Base-by-base conservation (phyloP, 768 basidiomycete species). In the Hysterangium stoloniferum region DNA sequence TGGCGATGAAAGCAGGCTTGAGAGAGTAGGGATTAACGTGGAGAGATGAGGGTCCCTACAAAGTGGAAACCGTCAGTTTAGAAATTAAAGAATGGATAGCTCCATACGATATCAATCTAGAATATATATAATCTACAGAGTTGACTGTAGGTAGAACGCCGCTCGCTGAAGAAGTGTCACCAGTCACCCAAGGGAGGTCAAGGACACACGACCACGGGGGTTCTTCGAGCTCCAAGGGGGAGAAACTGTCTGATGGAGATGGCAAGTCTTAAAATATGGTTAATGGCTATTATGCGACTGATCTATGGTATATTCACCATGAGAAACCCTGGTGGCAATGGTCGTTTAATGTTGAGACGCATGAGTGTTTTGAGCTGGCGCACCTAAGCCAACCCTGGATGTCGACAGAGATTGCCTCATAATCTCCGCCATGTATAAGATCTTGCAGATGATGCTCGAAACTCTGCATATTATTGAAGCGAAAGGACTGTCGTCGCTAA, bases 1-100 rank as follows among this genome's bases (percentile, higher is more conserved):
- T 7, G 27, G 19, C 3, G 56, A 57, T 19, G 53, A 40, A 15
- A 57, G 53, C 34, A 57, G 27, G 15, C 22, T 25, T 8, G 20
- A 27, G n/a, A 54, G 19, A 17, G 9, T 22, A n/a, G 53, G 48
- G 5, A 54, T n/a, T 15, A 54, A 20, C 11, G 53, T 28, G 13
- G 36, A 42, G 17, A 40, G 13, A 19, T 29, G 35, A 17, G 48
- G 48, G 22, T 50, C 29, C 12, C 48, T 50, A 2, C 37, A 27
- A 33, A 19, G 22, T 25, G 24, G 25, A n/a, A n/a, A 11, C 13
- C 9, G 25, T 40, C 33, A 13, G 20, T 7, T 25, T 25, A 4
- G 11, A 3, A 17, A 20, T 2, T 17, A 8, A 31, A 6, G 4
- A 35, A 19, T 19, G 7, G n/a, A 27, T 24, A 13, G 11, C 22